Evolutionary conservation across 306 rosid species (phyloP), one percentile per base, ranked within the genome.

Genomic region (Medicago lupulina): DNA sequence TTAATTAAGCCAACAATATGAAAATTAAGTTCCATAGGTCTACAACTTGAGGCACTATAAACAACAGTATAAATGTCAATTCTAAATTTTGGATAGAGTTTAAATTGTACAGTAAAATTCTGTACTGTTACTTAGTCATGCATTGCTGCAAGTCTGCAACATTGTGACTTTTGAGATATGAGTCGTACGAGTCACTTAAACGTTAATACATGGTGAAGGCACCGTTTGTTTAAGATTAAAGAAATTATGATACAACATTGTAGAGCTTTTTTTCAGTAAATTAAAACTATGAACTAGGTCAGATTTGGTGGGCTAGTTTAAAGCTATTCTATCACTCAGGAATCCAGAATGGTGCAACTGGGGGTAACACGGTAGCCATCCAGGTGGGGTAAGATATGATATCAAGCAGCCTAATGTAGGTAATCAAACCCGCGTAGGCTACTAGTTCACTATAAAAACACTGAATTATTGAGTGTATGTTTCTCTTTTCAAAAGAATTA

Each of bases 121-220:
- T 25, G 17, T 23, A 59, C 39, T 59, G 25, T 59, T 59, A 59
- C 39, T 59, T 25, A 23, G 31, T 62, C 46, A 62, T 62, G 68
- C 68, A 15, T 34, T 62, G 67, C 21, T 34, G 43, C 66, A 13
- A 23, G 2, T 21, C 23, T 21, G 23, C 13, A 1, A 7, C 36
- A 57, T 9, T 21, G 15, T 21, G 31, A 23, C 63, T 44, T 44
- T 57, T 10, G 36, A 11, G 15, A 11, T 9, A 54, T 21, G 10
- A 21, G 63, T 57, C 23, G 38, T 10, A 21, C 10, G 2, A 57
- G 38, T 57, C 15, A 21, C n/a, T 54, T 54, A 5, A 54, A 54
- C 3, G 12, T 13, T 57, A 6, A 34, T 34, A 34, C 38, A 34
- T 34, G 38, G 38, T 34, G 38, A 34, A 34, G 38, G 38, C 7